Conservation (phyloP, 805 yeast genomes). For the Lipomyces yamadae region DNA sequence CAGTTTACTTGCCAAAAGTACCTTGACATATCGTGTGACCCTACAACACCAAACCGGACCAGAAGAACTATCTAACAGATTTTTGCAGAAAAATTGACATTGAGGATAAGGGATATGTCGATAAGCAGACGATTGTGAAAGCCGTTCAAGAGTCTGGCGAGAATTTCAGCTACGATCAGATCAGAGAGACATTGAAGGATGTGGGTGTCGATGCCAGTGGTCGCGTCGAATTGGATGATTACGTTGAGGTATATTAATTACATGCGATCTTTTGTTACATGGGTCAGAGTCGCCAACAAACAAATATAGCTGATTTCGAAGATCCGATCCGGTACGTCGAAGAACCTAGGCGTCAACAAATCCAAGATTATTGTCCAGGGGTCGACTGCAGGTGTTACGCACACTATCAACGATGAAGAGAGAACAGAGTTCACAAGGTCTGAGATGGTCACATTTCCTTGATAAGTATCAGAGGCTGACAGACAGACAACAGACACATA, state of each 20-base stretch:
- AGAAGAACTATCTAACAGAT: background rate
- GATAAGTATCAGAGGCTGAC: background rate
- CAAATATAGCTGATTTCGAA: slow-evolving; percentile 34
- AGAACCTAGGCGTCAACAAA: slow-evolving; percentile 44
- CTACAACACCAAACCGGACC: background rate
- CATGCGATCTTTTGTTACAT: background rate
- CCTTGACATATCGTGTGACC: background rate
- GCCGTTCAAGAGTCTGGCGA: slow-evolving; percentile 77
- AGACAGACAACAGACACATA: slow-evolving; percentile 64
- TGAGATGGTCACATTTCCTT: background rate
- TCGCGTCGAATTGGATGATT: slow-evolving; percentile 94
- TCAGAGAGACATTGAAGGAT: slow-evolving; percentile 88
- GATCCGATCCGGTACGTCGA: slow-evolving; percentile 33
- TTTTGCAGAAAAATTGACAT: slow-evolving; percentile 66
- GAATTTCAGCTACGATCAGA: slow-evolving; percentile 79
- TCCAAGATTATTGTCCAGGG: slow-evolving; percentile 86
- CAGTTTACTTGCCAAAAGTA: background rate
- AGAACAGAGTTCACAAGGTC: slow-evolving; percentile 79
- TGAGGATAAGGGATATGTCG: slow-evolving; percentile 93
- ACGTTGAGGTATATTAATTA: slow-evolving; percentile 60
- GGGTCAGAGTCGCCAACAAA: background rate
- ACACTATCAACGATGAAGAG: slow-evolving; percentile 96
- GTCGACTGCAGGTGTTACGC: slow-evolving; percentile 88
- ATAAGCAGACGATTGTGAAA: slow-evolving; percentile 86
- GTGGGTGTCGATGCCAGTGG: slow-evolving; percentile 97